Evolutionary conservation across 768 basidiomycete species (phyloP).

Genomic region (Mycena belliarum): DNA sequence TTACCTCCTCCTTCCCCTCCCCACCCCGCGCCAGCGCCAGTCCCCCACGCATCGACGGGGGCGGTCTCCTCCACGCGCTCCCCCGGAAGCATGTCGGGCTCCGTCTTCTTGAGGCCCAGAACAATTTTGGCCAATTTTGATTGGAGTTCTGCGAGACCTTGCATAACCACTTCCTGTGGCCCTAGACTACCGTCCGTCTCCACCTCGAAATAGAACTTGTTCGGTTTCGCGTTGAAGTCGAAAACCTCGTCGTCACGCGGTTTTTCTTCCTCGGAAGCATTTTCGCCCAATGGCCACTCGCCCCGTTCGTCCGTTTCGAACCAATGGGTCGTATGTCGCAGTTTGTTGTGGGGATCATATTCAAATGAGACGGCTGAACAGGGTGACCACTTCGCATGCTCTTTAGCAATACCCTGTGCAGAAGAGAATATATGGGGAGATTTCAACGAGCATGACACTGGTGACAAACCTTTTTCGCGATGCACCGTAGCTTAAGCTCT

Average conservation of each 20-base stretch:
- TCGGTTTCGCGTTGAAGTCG: constrained; percentile 85
- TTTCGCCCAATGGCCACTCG: constrained; percentile 93
- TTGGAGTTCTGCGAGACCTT: constrained; percentile 81
- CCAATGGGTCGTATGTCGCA: constrained; percentile 96
- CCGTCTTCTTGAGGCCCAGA: constrained; percentile 68
- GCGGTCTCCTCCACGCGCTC: constrained; percentile 17
- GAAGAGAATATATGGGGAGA: background rate
- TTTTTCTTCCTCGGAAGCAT: constrained; percentile 81
- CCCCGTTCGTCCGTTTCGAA: constrained; percentile 75
- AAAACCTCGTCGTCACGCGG: constrained; percentile 82
- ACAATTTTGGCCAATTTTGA: constrained; percentile 80
- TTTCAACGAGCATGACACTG: background rate
- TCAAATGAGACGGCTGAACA: constrained; percentile 94
- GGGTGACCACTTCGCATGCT: constrained; percentile 99
- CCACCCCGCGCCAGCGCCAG: constrained; percentile 30
- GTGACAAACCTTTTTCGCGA: constrained; percentile 84
- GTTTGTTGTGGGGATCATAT: constrained; percentile 97
- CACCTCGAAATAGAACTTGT: constrained; percentile 91
- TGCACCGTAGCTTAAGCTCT: constrained; percentile 80
- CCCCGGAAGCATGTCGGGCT: constrained; percentile 48
- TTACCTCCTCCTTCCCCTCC: constrained; percentile 19
- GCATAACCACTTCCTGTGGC: constrained; percentile 85
- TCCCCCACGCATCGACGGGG: constrained; percentile 28
- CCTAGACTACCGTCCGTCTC: constrained; percentile 91
- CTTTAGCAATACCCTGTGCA: constrained; percentile 89